Evolutionary conservation across 2,329 filamentous ascomycete genomes (phyloP).

Genomic region (Ophiocordyceps camponoti-leonardi): DNA sequence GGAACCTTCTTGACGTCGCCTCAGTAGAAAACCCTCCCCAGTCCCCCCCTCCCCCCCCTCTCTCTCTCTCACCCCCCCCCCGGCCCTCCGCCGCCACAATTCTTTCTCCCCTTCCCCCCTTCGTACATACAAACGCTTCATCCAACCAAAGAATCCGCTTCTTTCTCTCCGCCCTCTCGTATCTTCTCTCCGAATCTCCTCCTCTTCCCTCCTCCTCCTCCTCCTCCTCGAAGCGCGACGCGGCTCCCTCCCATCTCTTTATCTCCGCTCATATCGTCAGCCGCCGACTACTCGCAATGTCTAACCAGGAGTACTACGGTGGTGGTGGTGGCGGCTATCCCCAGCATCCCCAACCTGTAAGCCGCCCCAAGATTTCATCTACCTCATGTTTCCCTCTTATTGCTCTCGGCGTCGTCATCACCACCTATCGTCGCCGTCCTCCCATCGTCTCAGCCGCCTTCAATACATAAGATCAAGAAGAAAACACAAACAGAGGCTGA

Average conservation of each 20-base stretch:
- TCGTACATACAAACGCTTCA: too few species aligned
- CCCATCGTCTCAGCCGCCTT: neutral
- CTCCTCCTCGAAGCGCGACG: neutral
- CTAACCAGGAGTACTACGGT: constrained; percentile 24
- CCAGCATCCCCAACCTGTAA: constrained; percentile 22
- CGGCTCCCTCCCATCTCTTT: neutral
- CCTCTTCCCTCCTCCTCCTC: neutral
- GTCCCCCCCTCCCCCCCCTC: neutral
- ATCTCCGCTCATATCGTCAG: neutral
- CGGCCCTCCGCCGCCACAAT: too few species aligned
- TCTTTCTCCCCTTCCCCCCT: too few species aligned
- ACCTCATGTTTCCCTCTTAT: too few species aligned
- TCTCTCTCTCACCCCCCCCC: too few species aligned
- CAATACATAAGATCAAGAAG: neutral
- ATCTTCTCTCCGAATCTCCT: neutral
- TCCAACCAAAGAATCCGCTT: too few species aligned
- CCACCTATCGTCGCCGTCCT: neutral
- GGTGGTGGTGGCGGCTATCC: constrained; percentile 12
- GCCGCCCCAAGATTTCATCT: constrained; percentile 3
- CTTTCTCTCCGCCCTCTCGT: too few species aligned
- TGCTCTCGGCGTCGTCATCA: neutral
- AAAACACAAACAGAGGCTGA: neutral
- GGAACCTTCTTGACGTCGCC: neutral
- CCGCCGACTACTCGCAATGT: constrained; percentile 12
- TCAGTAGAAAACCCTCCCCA: neutral